Evolutionary conservation across 345 rosid genomes (phyloP), one percentile per base, ranked within the genome.

Genomic region (Xanthoceras sorbifolium): DNA sequence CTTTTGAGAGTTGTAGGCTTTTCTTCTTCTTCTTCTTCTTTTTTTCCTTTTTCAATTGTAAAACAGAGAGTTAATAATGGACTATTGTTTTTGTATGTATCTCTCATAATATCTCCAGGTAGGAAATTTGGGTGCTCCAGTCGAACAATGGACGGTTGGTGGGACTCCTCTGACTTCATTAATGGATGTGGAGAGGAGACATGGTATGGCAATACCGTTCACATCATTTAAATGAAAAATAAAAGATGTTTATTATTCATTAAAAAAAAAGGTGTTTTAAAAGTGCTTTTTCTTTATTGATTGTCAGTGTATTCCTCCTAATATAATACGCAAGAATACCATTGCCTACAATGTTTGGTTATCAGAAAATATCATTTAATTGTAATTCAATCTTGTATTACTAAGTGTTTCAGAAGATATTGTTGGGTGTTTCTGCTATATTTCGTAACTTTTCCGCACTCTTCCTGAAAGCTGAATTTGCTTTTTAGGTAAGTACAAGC

Each of bases 141-240:
- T 93, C 69, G 87, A 88, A 26, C 88, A 93, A 65, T 96, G 99
- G 99, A 96, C 95, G 0, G 99, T 86, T 57, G 78, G 95, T 74
- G 99, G 99, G 76, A 96, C 99, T 18, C 91, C 99, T 5, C 80
- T 96, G 52, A 96, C 99, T 73, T 73, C 98, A 6, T 81, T 96
- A 81, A 96, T 93, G 99, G 99, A 96, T 28, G 99, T 96, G 29
- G 99, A 96, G 89, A 93, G 99, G 88, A 91, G 99, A 86, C 99
- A 96, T 71, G 99, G 98, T 93, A 85, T 26, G 9, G 14, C 42
- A 69, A n/a, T 76, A 25, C 66, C 11, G 2, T 61, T 71, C 68
- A n/a, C 73, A 36, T 52, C 22, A 62, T 76, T 7, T 15, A 64
- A 6, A 38, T 66, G 26, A 65, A 65, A 65, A 36, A 0, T 40